phyloP scores from a whole-genome alignment of 1,284 basidiomycete species.

The Microbotryum violaceum region DNA sequence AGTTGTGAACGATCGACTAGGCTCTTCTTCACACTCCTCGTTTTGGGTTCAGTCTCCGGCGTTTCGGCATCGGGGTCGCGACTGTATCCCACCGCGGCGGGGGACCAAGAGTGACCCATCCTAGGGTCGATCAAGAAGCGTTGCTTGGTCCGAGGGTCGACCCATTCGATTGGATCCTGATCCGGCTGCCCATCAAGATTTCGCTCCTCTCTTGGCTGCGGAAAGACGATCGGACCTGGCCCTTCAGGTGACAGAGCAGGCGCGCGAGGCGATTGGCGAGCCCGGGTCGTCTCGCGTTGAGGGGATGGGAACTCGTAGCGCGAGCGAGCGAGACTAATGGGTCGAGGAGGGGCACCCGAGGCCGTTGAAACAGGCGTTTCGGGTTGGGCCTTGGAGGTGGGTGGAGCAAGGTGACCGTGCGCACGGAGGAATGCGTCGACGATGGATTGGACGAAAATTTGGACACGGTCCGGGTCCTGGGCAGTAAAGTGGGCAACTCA shows the following conservation, averaged over 20 bases:
- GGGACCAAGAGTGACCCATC: conserved; percentile 33
- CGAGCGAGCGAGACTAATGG: too few species aligned
- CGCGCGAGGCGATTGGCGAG: too few species aligned
- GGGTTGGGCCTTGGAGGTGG: neutral
- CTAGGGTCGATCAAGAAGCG: conserved; percentile 34
- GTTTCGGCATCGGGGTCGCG: neutral
- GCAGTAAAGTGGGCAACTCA: neutral
- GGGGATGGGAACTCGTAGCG: too few species aligned
- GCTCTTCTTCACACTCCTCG: neutral
- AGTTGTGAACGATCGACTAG: conserved; percentile 8
- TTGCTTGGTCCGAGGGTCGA: conserved; percentile 53
- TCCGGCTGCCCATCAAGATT: neutral
- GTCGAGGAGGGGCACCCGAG: neutral
- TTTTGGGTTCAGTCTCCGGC: neutral
- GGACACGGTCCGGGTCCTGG: conserved; percentile 53
- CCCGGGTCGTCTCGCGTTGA: too few species aligned
- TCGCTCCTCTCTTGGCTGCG: neutral
- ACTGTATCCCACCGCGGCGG: conserved; percentile 1
- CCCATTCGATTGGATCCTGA: conserved; percentile 47
- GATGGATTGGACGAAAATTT: conserved; percentile 52
- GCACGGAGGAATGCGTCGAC: conserved; percentile 58
- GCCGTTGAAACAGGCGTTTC: neutral
- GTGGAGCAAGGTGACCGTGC: conserved; percentile 47
- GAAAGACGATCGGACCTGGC: too few species aligned
- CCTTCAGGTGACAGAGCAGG: too few species aligned